Conservation (phyloP, 31 red algal species). For the Bonnemaisonia californica region DNA sequence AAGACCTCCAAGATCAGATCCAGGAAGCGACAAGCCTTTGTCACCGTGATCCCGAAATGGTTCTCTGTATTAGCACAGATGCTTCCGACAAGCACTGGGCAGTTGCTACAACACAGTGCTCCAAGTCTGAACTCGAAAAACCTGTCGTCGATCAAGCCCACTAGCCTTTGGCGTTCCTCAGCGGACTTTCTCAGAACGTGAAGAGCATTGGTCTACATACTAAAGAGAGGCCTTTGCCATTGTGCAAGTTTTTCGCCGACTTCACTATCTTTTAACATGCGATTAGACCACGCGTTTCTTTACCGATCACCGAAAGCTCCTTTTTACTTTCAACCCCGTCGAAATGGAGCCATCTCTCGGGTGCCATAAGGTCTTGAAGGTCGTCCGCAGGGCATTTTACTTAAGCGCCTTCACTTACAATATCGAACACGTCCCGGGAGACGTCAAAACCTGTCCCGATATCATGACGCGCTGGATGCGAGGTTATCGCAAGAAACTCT, state of each 20-base stretch:
- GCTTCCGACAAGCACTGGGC: background rate
- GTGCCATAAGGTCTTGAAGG: conserved; percentile 3
- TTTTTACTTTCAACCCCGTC: background rate
- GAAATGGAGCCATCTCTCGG: background rate
- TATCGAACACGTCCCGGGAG: conserved; percentile 17
- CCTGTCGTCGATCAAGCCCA: background rate
- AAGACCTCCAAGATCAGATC: background rate
- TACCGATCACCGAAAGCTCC: conserved; percentile 14
- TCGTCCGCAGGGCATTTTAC: background rate
- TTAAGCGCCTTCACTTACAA: background rate
- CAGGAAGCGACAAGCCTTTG: background rate
- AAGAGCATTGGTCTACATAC: conserved; percentile 11
- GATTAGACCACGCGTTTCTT: background rate
- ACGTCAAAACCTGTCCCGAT: conserved; percentile 1
- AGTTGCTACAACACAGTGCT: background rate
- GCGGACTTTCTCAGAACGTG: background rate
- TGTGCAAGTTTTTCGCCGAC: background rate
- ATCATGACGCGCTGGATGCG: conserved; percentile 17
- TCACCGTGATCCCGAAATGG: background rate
- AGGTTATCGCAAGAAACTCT: background rate
- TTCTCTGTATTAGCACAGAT: background rate
- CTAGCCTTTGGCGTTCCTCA: conserved; percentile 2
- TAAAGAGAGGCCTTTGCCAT: background rate
- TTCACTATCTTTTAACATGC: background rate
- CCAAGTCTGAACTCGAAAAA: background rate